Evolutionary conservation across 305 asterid species (phyloP), one percentile per base, ranked within the genome.

Genomic region (Caryopteris hybrid): DNA sequence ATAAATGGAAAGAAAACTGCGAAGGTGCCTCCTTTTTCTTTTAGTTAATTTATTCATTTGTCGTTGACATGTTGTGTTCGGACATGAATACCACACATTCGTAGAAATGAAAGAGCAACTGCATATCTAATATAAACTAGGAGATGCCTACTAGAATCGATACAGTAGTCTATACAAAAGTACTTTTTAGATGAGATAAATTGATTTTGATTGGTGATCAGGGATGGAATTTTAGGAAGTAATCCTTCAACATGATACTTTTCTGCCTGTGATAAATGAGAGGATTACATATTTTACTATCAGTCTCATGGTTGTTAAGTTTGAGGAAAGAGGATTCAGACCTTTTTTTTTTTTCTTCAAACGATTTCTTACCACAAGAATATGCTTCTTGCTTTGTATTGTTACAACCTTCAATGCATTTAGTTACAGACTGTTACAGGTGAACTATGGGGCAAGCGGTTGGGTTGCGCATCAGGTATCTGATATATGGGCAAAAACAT

Each of bases 401-500:
- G 66, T n/a, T 84, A 70, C 78, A 78, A 74, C 79, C 79, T 80
- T 83, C 87, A 77, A 36, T 78, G 91, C 80, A 83, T 77, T 82
- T 81, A 78, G 80, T 74, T 76, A 58, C 87, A 84, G 84, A 77
- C 80, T 80, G 76, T 72, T 83, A 68, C 92, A 88, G 95, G 95
- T 86, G 80, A 90, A 88, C 77, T 90, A 88, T 53, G 87, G 85
- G 42, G 84, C 88, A 51, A 80, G 72, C 50, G 97, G 97, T 45
- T 90, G 95, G 95, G 95, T 90, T 69, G 88, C 84, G 9, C 97
- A 90, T 86, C 95, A 88, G 58, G 81, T 86, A 25, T 81, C 97
- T 25, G 95, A 90, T 74, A 58, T 86, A 70, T 90, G 95, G 97
- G 92, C 91, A 6, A 90, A 90, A 79, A 79, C 97, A 48, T 84